Base-by-base conservation (phyloP, 768 basidiomycete genomes). In the Leccinum subgranulosum region DNA sequence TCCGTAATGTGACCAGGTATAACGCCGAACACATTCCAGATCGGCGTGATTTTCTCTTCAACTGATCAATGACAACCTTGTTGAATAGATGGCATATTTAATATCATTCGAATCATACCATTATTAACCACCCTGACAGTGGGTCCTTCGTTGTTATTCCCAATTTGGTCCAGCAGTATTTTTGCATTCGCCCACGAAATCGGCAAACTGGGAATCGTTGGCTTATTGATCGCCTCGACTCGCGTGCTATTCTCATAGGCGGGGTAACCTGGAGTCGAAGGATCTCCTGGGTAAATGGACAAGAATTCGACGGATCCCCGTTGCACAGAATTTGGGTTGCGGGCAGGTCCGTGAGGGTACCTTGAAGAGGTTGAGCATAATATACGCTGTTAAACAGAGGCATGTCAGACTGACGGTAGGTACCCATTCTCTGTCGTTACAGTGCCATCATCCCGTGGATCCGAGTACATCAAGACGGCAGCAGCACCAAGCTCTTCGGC, bases 1-100 rank as follows among this genome's bases (percentile, higher is more conserved):
- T 94, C 86, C 56, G 80, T 80, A 64, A 94, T 82, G 57, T 87
- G 84, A 4, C 94, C 94, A 19, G 93, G 93, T 59, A 96, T 90
- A 28, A 87, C 80, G n/a, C 83, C 89, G 78, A 90, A 88, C 12
- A 83, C 80, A 74, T 96, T 97, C 93, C 92, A 96, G 53, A 96
- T 92, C 7, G 94, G 92, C 6, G 84, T 94, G 19, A 95, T 81
- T 64, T 86, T 85, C 43, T 82, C 85, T 55, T 94, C 84, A 43
- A 96, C 91, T 86, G 7, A 17, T 36, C 34, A 17, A 36, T 36
- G 15, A 17, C 34, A 17, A 36, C 17, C 7, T 36, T 36, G 34
- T 36, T 17, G 1, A 36, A 33, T 17, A 36, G 17, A 36, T 36
- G 7, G 3, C 6, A 36, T 17, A 17, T 36, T 17, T 17, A 17